Evolutionary conservation across 2,329 filamentous ascomycete genomes (phyloP), one percentile per base, ranked within the genome.

Genomic region (Catunica adiposa): DNA sequence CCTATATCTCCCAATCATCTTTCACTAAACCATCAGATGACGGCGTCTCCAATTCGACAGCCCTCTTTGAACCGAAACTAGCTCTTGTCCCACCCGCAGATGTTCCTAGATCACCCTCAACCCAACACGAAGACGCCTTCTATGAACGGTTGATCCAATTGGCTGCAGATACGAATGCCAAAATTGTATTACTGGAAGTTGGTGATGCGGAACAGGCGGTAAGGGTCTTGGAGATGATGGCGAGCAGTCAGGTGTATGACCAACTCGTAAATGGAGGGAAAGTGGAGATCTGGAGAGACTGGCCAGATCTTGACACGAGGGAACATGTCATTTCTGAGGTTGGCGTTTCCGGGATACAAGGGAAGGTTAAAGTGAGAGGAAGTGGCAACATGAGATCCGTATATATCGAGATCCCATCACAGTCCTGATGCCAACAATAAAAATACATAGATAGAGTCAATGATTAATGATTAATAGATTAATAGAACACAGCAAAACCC

Each of bases 61-160:
- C 88, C 15, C 80, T 80, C 48, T 88, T 80, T 65, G 92, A 98
- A 68, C 92, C 92, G 2, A 78, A 72, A 60, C 68, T 86, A 11
- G 92, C 92, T 0, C 73, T 97, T 14, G 86, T 97, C 8, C 76
- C 77, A 0, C 60, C 60, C 14, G 57, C 63, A 1, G 57, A 57
- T 46, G 56, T 69, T 2, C 61, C 64, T 9, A 54, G 61, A 8
- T 67, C 69, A 3, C 25, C 57, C 9, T 62, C 62, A 8, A 70
- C 69, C 61, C 56, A 61, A 4, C 64, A 63, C 42, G 71, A 75
- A 56, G 71, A 80, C 54, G 66, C 77, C 1, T 92, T 92, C 65
- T 92, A 92, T 63, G 73, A 74, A 1, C 72, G 75, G 4, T 68
- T 92, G 1, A 65, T 89, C 1, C 67, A 75, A 0, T 66, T 85